Base-by-base conservation (phyloP, 2,329 filamentous ascomycete species). In the Exophiala bonariae region DNA sequence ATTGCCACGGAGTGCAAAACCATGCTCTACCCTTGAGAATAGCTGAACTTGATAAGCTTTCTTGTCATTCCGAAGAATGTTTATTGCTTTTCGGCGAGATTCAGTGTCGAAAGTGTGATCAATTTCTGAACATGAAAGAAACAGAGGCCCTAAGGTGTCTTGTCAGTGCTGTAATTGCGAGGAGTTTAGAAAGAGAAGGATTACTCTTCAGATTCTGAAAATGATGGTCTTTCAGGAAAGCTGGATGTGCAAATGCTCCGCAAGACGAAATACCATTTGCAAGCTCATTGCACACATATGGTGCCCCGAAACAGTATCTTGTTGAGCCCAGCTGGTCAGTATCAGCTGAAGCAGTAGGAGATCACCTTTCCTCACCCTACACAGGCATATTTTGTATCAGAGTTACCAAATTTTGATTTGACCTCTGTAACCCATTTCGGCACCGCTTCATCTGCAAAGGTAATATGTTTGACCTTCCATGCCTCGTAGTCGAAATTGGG, bases 161-260 rank as follows among this genome's bases (percentile, higher is more conserved):
- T n/a, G n/a, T n/a, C n/a, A n/a, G n/a, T n/a, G n/a, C n/a, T n/a
- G n/a, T n/a, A n/a, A 7, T 4, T 16, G 37, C n/a, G n/a, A n/a
- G n/a, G n/a, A n/a, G n/a, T n/a, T n/a, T n/a, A n/a, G n/a, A n/a
- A n/a, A n/a, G n/a, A n/a, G n/a, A n/a, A n/a, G 14, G 14, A 44
- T 30, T 19, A 52, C 52, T 48, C 17, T 68, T 65, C 3, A 73
- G 36, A 3, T 66, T 60, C 10, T 52, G 50, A 44, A 77, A 74
- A 46, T 77, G 71, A 19, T 65, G 59, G 41, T 78, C 73, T 37
- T 73, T 75, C 35, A 79, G 54, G 49, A 74, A 72, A 1, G 75
- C 70, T 1, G 76, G 76, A 51, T 79, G 75, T 1, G 73, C 76
- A 58, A 79, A 75, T 1, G 74, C 76, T 1, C 76, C 76, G 1